Base-by-base conservation (phyloP, 345 rosid species). In the Sisymbrium irio region DNA sequence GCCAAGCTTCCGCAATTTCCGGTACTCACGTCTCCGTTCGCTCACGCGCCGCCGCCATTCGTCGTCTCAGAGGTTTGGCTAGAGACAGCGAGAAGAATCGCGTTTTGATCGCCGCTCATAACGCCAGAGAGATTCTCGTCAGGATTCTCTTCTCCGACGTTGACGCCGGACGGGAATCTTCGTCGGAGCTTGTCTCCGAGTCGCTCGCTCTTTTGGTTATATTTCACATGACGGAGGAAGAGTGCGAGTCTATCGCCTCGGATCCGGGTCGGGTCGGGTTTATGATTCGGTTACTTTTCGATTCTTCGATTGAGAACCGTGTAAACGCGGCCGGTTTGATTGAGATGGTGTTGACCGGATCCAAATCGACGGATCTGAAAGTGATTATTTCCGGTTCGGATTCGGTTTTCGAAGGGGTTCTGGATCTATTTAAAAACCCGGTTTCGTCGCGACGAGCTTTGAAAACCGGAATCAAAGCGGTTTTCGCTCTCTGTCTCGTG, bases 61-160 rank as follows among this genome's bases (percentile, higher is more conserved):
- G 94, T 30, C 88, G 96, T 0, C 87, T 95, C 36, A 83, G 88
- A 57, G 89, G 86, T 3, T 88, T 95, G 41, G 96, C 99, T 33
- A 88, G 96, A 9, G 99, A 95, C 73, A 87, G 92, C 45, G 99
- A 92, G 9, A 90, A 88, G 68, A 92, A 95, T 61, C 89, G 92
- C 7, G 74, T 84, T 9, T 37, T 90, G 54, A 88, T 95, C 67
- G 81, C 91, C 3, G 81, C 87, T 2, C 85, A 75, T n/a, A 83
- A 90, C 81, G 91, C 84, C 0, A 76, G 79, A 11, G 93, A 79
- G 56, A 40, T 83, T 17, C 71, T 86, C 32, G 37, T 77, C 7
- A 77, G 67, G 11, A 53, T 92, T 20, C 35, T 92, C 30, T 92
- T 95, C 68, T 47, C 82, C 1, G 80, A 77, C 33, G 17, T 63